Evolutionary conservation across 345 rosid genomes (phyloP).

Genomic region (Sisymbrium irio): DNA sequence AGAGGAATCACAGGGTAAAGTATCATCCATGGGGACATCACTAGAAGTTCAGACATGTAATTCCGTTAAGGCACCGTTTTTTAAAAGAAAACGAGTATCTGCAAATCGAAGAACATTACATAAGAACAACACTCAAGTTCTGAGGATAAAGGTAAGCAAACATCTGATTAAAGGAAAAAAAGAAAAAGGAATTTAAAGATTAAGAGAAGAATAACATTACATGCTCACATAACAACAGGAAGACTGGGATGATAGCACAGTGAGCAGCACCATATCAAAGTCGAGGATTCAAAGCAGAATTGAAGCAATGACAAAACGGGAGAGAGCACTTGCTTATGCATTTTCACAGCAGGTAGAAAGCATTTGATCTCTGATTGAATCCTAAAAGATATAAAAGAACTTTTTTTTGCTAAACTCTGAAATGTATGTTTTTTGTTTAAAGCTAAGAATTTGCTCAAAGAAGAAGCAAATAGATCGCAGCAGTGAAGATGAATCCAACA

Average conservation of each 20-base stretch:
- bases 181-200: background rate
- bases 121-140: constrained; percentile 48
- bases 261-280: constrained; percentile 64
- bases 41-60: constrained; percentile 70
- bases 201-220: background rate
- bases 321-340: constrained; percentile 87
- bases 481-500: constrained; percentile 43
- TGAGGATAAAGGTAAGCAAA: constrained; percentile 53
- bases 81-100: constrained; percentile 38
- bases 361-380: background rate
- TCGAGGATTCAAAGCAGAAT: constrained; percentile 64
- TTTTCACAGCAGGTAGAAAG: constrained; percentile 77
- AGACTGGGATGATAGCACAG: constrained; percentile 94
- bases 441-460: constrained; percentile 76
- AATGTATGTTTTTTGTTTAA: background rate
- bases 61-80: constrained; percentile 45
- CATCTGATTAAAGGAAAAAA: background rate
- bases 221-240: constrained; percentile 49
- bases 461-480: constrained; percentile 45
- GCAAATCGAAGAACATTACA: constrained; percentile 35
- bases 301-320: constrained; percentile 75
- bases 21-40: constrained; percentile 63
- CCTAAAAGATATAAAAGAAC: background rate
- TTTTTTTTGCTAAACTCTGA: background rate
- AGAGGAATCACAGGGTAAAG: constrained; percentile 48